Conservation (phyloP, 768 basidiomycete species). For the Russula brevipes region DNA sequence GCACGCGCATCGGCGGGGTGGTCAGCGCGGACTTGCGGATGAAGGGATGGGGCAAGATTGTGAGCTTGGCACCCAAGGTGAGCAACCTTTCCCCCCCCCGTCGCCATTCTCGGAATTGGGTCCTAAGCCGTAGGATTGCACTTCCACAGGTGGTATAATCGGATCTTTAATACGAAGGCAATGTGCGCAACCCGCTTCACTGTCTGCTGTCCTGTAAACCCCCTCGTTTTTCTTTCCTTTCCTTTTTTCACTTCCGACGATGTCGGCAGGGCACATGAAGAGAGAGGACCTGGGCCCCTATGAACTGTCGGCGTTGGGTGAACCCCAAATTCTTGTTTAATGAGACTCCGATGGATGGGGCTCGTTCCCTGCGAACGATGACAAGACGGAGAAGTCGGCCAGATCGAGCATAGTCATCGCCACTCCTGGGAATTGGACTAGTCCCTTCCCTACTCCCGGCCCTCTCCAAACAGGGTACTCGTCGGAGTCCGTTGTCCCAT, state of each 20-base stretch:
- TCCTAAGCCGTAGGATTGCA: neutral
- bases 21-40: conserved; percentile 87
- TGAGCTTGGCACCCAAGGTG: conserved; percentile 88
- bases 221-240: neutral
- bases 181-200: neutral
- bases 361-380: conserved; percentile 2
- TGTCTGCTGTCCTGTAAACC: neutral
- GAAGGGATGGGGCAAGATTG: conserved; percentile 94
- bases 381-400: neutral
- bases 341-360: conserved; percentile 3
- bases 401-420: conserved; percentile 8
- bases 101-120: neutral
- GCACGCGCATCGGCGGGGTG: conserved; percentile 89
- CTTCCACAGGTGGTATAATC: conserved; percentile 14
- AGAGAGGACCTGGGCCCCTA: neutral
- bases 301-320: neutral
- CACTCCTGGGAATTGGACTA: conserved; percentile 4
- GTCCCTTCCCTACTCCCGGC: neutral
- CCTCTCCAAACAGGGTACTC: neutral
- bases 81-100: neutral
- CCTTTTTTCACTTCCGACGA: conserved; percentile 9
- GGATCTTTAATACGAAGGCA: neutral
- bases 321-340: neutral
- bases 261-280: neutral
- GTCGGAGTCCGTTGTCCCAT: neutral